Evolutionary conservation across 176 grass and related monocot genomes (phyloP).

Genomic region (Otatea glauca): DNA sequence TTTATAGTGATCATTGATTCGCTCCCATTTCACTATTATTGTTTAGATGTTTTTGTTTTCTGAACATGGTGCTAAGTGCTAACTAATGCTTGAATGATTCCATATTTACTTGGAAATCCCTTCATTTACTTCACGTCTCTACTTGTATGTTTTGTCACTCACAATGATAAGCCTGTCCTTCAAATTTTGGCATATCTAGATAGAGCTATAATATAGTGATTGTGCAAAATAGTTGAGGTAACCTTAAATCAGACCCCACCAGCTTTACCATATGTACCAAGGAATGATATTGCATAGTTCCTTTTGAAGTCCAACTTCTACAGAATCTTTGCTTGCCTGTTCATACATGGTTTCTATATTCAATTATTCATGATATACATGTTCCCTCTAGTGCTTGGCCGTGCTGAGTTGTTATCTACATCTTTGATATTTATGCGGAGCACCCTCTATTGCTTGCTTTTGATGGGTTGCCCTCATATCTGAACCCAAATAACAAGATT

Average conservation of each 20-base stretch:
- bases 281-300: background rate
- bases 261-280: background rate
- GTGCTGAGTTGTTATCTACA: background rate
- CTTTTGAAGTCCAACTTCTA: background rate
- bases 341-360: background rate
- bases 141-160: no score
- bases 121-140: no score
- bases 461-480: background rate
- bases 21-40: background rate
- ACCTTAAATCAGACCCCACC: no score
- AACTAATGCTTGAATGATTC: background rate
- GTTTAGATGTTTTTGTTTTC: background rate
- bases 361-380: no score
- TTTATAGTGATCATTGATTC: background rate
- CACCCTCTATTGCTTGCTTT: slow-evolving; percentile 7
- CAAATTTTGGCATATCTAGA: no score
- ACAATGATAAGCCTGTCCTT: no score
- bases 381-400: no score
- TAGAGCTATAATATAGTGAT: no score
- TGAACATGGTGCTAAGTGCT: background rate
- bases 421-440: slow-evolving; percentile 5
- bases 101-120: background rate
- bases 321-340: background rate
- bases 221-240: no score
- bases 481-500: background rate